Conservation (phyloP, 2,329 filamentous ascomycete genomes). For the Xylaria sp. region DNA sequence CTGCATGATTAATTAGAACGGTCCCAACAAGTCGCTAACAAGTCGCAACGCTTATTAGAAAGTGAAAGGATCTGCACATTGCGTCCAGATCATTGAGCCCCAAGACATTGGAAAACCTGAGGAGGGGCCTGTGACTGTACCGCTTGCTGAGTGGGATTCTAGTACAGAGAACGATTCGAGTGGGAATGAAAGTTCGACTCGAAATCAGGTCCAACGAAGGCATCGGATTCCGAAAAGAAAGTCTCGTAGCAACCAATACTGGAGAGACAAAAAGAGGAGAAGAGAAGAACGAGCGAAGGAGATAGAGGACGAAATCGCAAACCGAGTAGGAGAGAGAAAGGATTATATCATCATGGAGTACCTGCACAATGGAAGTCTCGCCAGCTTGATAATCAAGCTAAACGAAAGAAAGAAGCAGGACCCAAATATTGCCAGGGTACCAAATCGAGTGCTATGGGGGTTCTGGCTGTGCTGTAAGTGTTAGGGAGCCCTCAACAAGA, state of each 20-base stretch:
- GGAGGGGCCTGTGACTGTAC: not conserved
- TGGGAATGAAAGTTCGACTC: constrained; percentile 36
- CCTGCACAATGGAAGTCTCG: constrained; percentile 37
- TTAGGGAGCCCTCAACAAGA: not conserved
- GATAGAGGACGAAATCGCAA: not conserved
- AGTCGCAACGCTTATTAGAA: constrained; percentile 33
- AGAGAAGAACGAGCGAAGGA: not conserved
- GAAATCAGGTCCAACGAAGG: not conserved
- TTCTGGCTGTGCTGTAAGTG: constrained; percentile 43
- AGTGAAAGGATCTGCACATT: constrained; percentile 41
- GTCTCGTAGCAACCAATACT: not conserved
- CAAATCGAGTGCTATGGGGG: constrained; percentile 37
- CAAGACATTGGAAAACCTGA: constrained; percentile 13
- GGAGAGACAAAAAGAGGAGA: not conserved
- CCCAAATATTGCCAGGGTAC: not conserved
- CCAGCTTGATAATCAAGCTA: constrained; percentile 34
- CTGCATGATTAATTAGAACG: not conserved
- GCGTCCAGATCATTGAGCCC: constrained; percentile 37
- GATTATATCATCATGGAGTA: constrained; percentile 42
- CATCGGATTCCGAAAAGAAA: constrained; percentile 5
- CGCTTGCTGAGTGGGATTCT: constrained; percentile 28
- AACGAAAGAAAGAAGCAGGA: not conserved
- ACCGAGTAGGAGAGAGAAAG: not conserved
- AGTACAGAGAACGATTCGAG: constrained; percentile 36
- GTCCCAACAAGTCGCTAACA: constrained; percentile 16